Evolutionary conservation across 768 basidiomycete species (phyloP), one percentile per base, ranked within the genome.

Genomic region (Lactarius evosmus): DNA sequence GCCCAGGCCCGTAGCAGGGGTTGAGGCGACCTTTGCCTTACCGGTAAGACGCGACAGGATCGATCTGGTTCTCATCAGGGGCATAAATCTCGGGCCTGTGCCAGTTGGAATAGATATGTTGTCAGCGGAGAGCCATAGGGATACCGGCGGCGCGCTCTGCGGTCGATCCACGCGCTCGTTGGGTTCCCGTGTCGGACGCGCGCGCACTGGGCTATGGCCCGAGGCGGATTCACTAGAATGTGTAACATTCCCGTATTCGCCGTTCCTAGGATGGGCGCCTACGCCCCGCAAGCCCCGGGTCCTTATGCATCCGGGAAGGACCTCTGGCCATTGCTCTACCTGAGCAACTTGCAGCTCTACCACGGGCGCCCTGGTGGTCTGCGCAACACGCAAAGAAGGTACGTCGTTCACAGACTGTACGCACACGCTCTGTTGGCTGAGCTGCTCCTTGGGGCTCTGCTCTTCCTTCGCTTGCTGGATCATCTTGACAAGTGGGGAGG

Each of bases 241-340:
- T 9, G 51, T 17, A 16, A 16, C 27, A 4, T 12, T 11, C 16
- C 51, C 30, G 16, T 17, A 29, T n/a, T n/a, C 29, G 6, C 25
- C 46, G 3, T 25, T 25, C 25, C 12, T 49, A 29, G 29, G 17
- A 16, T 27, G 27, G 11, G 30, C 52, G 11, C 29, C 29, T 19
- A 22, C n/a, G 30, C 17, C 3, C 30, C 14, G 29, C 17, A 53
- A 14, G 11, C 52, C 29, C 4, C 30, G 52, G 17, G 30, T 2
- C 0, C 32, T 22, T 8, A 22, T 12, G n/a, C 30, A 53, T 8
- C 52, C 6, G 8, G 27, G 52, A 29, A 53, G 52, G 7, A 11
- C 29, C 52, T 30, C 29, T 12, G 29, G 29, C 52, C 52, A 53
- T 53, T n/a, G 52, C 11, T 53, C 52, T 19, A 53, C 52, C 52